Conservation (phyloP, 2,329 filamentous ascomycete genomes). For the Xylariaceae sp. region DNA sequence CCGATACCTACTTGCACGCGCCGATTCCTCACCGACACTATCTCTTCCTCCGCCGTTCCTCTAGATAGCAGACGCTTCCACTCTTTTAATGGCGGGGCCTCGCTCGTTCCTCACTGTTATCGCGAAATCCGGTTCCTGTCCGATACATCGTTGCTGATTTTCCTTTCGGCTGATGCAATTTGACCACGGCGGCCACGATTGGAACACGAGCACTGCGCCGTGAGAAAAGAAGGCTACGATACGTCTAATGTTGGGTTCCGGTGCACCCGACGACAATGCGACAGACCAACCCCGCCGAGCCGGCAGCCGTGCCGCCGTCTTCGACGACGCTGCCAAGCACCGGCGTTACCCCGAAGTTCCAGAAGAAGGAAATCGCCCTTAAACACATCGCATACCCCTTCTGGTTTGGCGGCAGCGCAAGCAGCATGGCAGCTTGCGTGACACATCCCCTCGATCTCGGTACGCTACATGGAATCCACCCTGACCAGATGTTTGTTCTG, state of each 20-base stretch:
- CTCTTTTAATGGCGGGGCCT: constrained; percentile 25
- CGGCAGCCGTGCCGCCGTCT: constrained; percentile 24
- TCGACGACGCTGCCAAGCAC: constrained; percentile 16
- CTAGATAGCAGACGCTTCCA: no score
- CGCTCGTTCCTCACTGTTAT: constrained; percentile 13
- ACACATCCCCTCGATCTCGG: constrained; percentile 91
- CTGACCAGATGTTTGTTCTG: background rate
- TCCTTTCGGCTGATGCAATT: background rate
- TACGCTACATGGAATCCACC: constrained; percentile 43
- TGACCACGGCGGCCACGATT: background rate
- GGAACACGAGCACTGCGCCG: background rate
- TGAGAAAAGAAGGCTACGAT: background rate
- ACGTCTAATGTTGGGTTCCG: background rate
- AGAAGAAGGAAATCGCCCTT: constrained; percentile 43
- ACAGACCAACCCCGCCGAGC: constrained; percentile 20
- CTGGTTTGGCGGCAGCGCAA: constrained; percentile 96
- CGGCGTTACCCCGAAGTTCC: constrained; percentile 26
- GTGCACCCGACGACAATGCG: constrained; percentile 19
- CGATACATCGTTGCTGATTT: constrained; percentile 7
- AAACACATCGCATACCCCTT: constrained; percentile 61
- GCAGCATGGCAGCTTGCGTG: constrained; percentile 83
- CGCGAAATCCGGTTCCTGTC: constrained; percentile 15
- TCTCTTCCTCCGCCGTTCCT: background rate
- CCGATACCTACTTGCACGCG: no score
- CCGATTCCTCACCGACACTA: no score